phyloP scores from a whole-genome alignment of 78 protist species.

The Chrysochromulina parva region DNA sequence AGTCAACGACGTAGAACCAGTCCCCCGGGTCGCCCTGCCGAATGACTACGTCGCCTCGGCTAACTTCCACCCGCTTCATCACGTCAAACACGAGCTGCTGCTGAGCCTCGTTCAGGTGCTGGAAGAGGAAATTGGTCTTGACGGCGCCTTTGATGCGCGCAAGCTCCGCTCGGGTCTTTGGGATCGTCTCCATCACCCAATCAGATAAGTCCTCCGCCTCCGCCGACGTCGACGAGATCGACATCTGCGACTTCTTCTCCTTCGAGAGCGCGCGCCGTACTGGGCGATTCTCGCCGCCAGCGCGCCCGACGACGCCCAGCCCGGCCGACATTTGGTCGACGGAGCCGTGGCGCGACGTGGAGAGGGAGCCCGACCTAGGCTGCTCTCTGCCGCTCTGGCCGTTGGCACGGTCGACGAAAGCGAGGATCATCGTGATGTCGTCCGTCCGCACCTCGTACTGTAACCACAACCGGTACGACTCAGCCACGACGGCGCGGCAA shows the following conservation, averaged over 20 bases:
- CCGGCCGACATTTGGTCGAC: background rate
- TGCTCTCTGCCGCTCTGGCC: no score
- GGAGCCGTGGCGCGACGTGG: background rate
- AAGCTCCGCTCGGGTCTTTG: background rate
- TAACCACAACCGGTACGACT: conserved; percentile 16
- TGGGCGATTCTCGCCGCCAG: background rate
- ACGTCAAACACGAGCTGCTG: background rate
- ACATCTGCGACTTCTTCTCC: background rate
- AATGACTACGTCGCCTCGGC: background rate
- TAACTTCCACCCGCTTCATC: background rate
- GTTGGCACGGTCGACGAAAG: background rate
- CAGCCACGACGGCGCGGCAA: conserved; percentile 12
- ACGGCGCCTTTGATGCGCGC: background rate
- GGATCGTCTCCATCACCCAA: background rate
- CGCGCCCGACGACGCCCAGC: background rate
- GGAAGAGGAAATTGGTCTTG: background rate
- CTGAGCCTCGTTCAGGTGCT: conserved; percentile 4
- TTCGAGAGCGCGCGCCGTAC: conserved; percentile 9
- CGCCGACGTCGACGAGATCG: background rate
- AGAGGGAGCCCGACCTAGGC: no score
- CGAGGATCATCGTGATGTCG: background rate
- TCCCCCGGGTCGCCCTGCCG: conserved; percentile 9
- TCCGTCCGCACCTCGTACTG: conserved; percentile 16
- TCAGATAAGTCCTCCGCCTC: background rate
- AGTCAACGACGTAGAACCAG: background rate